Conservation (phyloP, 768 basidiomycete genomes). For the Collybia sp. region DNA sequence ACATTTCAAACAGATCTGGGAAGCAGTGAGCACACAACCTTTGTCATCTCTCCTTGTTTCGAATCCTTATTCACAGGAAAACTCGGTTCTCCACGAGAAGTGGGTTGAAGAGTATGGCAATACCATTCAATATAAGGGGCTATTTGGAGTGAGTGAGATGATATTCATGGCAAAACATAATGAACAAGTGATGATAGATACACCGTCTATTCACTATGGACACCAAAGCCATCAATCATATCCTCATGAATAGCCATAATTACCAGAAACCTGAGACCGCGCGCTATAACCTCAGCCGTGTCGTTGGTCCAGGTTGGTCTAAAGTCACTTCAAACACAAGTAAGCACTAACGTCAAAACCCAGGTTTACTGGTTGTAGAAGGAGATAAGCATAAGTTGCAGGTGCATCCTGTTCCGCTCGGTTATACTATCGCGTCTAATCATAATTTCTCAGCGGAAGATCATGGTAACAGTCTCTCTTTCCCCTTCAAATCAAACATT, state of each 20-base stretch:
- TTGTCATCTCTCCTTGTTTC: not conserved
- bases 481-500: not conserved
- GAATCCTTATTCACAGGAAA: conserved; percentile 9
- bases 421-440: not conserved
- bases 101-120: conserved; percentile 47
- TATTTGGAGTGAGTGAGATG: conserved; percentile 1
- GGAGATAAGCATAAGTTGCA: conserved; percentile 17
- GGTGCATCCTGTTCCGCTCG: conserved; percentile 2
- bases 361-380: conserved; percentile 30
- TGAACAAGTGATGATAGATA: conserved; percentile 6
- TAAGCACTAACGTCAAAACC: too few species aligned
- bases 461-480: conserved; percentile 12
- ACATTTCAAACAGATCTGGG: conserved; percentile 19
- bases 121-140: conserved; percentile 36
- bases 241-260: conserved; percentile 37
- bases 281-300: conserved; percentile 17
- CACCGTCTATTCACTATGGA: conserved; percentile 40
- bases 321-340: too few species aligned
- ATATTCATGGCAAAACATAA: too few species aligned
- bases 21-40: conserved; percentile 11
- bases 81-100: conserved; percentile 28
- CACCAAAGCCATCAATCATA: conserved; percentile 41
- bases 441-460: conserved; percentile 12
- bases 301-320: conserved; percentile 20
- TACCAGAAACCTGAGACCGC: conserved; percentile 37